Base-by-base conservation (phyloP, 345 rosid genomes). In the Murraya paniculata region DNA sequence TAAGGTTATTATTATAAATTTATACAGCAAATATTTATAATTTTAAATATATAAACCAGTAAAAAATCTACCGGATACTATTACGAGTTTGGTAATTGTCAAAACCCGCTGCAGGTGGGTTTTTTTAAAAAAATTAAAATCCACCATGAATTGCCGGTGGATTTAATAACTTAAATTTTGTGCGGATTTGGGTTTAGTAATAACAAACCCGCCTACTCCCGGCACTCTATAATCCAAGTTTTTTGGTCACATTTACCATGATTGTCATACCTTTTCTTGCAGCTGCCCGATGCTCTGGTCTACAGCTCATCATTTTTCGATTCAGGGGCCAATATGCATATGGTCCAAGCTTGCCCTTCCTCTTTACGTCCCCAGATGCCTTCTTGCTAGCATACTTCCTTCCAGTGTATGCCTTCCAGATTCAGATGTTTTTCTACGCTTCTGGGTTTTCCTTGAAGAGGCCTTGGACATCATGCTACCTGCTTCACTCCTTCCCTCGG, bases 321-420 rank as follows among this genome's bases (percentile, higher is more conserved):
- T 94, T 97, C 10, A 94, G 91, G 2, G 99, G 98, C 99, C 99
- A 96, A 77, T 92, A 96, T 0, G 98, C 99, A 77, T 92, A 94
- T 0, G 99, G 98, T 80, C 90, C 99, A 19, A 96, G 91, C 83
- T 94, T 96, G 73, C 88, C 98, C 83, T 94, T 96, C 89, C 86
- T 89, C 85, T 82, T 90, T 56, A 96, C 82, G 77, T 96, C 98
- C 1, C 97, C 98, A 50, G 90, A 86, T 18, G 95, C 97, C 84
- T 92, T 96, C 87, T 90, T 96, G 88, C 89, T 94, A 39, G 89
- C 87, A 82, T 93, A 91, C 85, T 91, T 97, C 14, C 59, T 88
- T 24, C 99, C 98, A 1, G 36, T 96, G 87, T 92, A 90, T 14
- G 98, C 90, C 89, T 95, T 66, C 98, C 98, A 11, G 91, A 81